Percentiles rank a stretch among this genome's conserved stretches.
phyloP scores from a whole-genome alignment of 2,329 filamentous ascomycete genomes.

The Lecanoromycetidae sp. region DNA sequence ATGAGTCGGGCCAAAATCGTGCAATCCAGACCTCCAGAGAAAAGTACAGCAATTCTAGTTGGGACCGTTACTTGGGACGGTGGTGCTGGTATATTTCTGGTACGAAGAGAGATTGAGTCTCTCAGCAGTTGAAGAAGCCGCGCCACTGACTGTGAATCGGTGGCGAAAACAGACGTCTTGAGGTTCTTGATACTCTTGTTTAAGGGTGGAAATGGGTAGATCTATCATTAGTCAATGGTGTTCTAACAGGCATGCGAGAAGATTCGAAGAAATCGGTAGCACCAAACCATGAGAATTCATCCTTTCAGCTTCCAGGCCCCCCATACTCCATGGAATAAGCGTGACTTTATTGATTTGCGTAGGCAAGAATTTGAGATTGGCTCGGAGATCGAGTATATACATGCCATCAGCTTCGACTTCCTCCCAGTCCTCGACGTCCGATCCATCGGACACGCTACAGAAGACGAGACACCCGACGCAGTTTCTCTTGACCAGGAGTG shows the following conservation, averaged over 20 bases:
- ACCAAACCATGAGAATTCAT: neutral
- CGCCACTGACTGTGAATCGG: slow-evolving; percentile 40
- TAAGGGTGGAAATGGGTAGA: slow-evolving; percentile 18
- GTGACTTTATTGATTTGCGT: neutral
- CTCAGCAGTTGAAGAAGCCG: slow-evolving; percentile 44
- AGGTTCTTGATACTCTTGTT: slow-evolving; percentile 29
- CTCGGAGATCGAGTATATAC: slow-evolving; percentile 36
- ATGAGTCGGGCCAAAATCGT: slow-evolving; percentile 70
- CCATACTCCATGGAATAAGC: neutral
- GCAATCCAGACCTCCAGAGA: slow-evolving; percentile 91
- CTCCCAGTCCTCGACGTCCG: slow-evolving; percentile 43
- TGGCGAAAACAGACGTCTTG: slow-evolving; percentile 22
- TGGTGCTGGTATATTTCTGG: slow-evolving; percentile 46
- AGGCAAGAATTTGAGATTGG: neutral
- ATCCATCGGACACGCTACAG: slow-evolving; percentile 56
- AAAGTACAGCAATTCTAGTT: slow-evolving; percentile 59
- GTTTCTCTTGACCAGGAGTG: slow-evolving; percentile 50
- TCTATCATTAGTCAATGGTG: slow-evolving; percentile 14
- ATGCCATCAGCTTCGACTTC: slow-evolving; percentile 81
- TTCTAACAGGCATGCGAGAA: slow-evolving; percentile 4
- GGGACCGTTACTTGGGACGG: slow-evolving; percentile 21
- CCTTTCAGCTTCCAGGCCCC: neutral
- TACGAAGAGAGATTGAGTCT: slow-evolving; percentile 45
- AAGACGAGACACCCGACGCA: slow-evolving; percentile 44
- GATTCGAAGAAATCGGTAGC: neutral